phyloP scores from a whole-genome alignment of 2,329 filamentous ascomycete genomes.

The Talaromyces sp. region DNA sequence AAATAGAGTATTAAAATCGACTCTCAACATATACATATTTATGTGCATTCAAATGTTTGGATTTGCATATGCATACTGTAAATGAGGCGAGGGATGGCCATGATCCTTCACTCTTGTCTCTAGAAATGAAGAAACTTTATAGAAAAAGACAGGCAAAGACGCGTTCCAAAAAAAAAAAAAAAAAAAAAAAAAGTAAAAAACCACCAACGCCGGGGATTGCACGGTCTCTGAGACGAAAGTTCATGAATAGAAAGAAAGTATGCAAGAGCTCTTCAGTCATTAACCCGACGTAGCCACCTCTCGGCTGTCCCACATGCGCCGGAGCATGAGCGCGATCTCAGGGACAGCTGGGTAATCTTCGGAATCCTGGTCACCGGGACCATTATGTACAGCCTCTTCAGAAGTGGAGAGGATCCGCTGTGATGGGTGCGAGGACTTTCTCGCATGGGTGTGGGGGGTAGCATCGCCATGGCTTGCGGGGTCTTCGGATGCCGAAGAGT shows the following conservation, averaged over 20 bases:
- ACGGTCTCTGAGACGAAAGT: slow-evolving; percentile 6
- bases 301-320: slow-evolving; percentile 48
- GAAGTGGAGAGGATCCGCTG: slow-evolving; percentile 39
- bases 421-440: slow-evolving; percentile 35
- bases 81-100: background rate
- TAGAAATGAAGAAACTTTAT: background rate
- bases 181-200: slow-evolving; percentile 9
- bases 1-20: background rate
- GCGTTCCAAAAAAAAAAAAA: background rate
- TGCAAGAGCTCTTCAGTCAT: slow-evolving; percentile 9
- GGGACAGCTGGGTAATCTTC: slow-evolving; percentile 30
- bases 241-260: slow-evolving; percentile 21
- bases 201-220: background rate
- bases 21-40: background rate
- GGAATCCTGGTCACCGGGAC: slow-evolving; percentile 23
- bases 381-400: slow-evolving; percentile 31
- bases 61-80: too few species aligned
- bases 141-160: background rate
- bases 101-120: background rate
- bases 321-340: slow-evolving; percentile 44
- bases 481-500: slow-evolving; percentile 34
- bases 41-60: background rate
- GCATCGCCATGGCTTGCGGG: slow-evolving; percentile 29
- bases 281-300: slow-evolving; percentile 42
- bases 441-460: slow-evolving; percentile 26